Evolutionary conservation across 805 yeast genomes (phyloP).

Genomic region (Saccharomycopsis fermentans): DNA sequence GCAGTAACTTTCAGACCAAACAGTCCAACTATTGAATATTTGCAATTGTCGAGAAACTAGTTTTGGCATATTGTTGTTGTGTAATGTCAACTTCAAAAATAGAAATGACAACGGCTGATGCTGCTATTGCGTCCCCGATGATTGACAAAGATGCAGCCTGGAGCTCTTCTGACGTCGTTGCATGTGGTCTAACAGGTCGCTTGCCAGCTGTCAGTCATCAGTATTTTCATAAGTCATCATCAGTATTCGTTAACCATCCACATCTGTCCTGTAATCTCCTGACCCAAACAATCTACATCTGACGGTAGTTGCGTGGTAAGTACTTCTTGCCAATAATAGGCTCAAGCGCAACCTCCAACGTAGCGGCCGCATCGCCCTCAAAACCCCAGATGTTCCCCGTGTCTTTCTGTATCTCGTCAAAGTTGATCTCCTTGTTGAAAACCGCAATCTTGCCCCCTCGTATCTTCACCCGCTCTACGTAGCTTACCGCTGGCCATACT

Average conservation of each 20-base stretch:
- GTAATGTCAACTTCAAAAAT: background rate
- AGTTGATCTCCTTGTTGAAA: constrained; percentile 59
- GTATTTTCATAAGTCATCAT: too few relatives aligned
- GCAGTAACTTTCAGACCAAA: background rate
- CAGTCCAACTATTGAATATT: too few relatives aligned
- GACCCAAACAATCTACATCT: background rate
- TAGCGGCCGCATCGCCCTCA: constrained; percentile 67
- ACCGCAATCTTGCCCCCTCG: constrained; percentile 79
- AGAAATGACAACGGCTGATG: background rate
- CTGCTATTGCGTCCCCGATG: too few relatives aligned
- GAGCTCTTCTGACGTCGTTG: too few relatives aligned
- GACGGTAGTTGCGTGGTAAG: constrained; percentile 4
- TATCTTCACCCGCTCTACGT: constrained; percentile 62
- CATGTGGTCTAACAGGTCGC: too few relatives aligned
- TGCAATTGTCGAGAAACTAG: too few relatives aligned
- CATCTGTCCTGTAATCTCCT: background rate
- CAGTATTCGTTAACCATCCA: too few relatives aligned
- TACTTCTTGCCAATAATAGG: constrained; percentile 33
- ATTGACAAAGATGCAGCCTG: too few relatives aligned
- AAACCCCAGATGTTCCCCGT: constrained; percentile 53
- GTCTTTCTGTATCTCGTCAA: constrained; percentile 32
- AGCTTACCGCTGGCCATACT: constrained; percentile 90
- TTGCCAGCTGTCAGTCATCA: too few relatives aligned
- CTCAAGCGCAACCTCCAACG: constrained; percentile 56
- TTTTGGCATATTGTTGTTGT: background rate